Percentiles rank a stretch among this genome's conserved stretches.
These are phyloP conservation scores for Kodamaea leandrae DNA, from an alignment of 805 yeast genomes.

Conservation along the genomic window DNA sequence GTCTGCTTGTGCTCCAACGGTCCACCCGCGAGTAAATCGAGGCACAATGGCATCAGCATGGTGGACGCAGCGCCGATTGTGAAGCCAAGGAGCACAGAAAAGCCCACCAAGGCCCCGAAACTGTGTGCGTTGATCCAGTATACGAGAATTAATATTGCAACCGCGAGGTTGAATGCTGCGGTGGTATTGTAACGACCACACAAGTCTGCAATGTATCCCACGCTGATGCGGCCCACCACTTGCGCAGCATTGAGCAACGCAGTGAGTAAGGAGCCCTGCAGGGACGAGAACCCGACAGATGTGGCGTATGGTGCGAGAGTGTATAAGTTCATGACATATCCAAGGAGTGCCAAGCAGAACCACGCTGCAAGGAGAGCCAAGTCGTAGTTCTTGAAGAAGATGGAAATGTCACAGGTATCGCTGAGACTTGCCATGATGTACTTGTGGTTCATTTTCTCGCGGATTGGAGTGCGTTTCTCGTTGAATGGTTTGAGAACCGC, in stretches of 20 bases:
- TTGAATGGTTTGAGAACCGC: conserved; percentile 48
- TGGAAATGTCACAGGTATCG: conserved; percentile 29
- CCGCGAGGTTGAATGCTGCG: conserved; percentile 18
- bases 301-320: conserved; percentile 39
- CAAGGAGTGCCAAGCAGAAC: conserved; percentile 38
- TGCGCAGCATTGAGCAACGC: conserved; percentile 43
- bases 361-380: conserved; percentile 27
- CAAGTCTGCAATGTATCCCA: conserved; percentile 47
- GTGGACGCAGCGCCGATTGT: conserved; percentile 30
- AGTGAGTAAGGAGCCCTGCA: conserved; percentile 32
- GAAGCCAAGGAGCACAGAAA: conserved; percentile 29
- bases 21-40: conserved; percentile 10
- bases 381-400: conserved; percentile 24
- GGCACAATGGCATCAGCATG: conserved; percentile 16
- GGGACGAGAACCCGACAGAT: conserved; percentile 42
- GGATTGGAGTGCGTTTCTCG: conserved; percentile 24
- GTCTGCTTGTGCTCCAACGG: conserved; percentile 24
- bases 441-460: conserved; percentile 20
- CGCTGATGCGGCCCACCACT: conserved; percentile 48
- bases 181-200: conserved; percentile 46
- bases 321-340: conserved; percentile 35
- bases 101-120: conserved; percentile 30
- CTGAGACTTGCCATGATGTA: conserved; percentile 12
- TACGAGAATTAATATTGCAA: conserved; percentile 29
- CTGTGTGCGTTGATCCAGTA: conserved; percentile 39